Evolutionary conservation across 495 filamentous ascomycete species (phyloP).

Genomic region (Rhypophila decipiens): DNA sequence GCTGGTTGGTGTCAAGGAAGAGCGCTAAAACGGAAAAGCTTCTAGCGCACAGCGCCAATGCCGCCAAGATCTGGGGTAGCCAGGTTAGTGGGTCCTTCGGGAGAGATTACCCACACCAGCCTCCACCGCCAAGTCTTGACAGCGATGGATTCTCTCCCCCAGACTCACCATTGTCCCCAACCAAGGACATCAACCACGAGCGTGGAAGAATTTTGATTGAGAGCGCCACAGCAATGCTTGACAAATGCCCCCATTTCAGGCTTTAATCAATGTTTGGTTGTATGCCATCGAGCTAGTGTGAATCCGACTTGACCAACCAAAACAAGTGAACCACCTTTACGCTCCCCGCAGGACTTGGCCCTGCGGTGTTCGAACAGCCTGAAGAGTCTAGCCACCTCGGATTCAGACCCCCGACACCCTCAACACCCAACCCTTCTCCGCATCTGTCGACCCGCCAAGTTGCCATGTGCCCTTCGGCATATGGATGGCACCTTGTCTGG

Average conservation of each 20-base stretch:
- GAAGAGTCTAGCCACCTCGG: background rate
- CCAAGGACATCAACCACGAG: background rate
- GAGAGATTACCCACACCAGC: background rate
- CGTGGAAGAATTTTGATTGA: background rate
- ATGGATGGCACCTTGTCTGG: background rate
- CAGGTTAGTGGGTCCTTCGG: background rate
- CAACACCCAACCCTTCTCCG: background rate
- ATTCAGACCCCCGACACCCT: background rate
- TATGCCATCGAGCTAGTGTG: background rate
- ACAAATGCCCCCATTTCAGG: background rate
- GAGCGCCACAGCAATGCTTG: background rate
- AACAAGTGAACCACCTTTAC: too few relatives aligned
- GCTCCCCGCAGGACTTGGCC: background rate
- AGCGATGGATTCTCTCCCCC: background rate
- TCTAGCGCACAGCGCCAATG: background rate
- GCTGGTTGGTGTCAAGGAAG: too few relatives aligned
- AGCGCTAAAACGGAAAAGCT: too few relatives aligned
- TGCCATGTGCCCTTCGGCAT: background rate
- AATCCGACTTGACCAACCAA: background rate
- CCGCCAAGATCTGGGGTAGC: constrained; percentile 1
- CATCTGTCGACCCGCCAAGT: background rate
- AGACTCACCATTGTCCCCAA: background rate
- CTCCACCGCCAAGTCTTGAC: background rate
- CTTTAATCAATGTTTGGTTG: background rate
- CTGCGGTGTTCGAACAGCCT: background rate